These are phyloP conservation scores for Pichia sp. DNA, from an alignment of 1,139 yeast genomes.

Conservation along the genomic window DNA sequence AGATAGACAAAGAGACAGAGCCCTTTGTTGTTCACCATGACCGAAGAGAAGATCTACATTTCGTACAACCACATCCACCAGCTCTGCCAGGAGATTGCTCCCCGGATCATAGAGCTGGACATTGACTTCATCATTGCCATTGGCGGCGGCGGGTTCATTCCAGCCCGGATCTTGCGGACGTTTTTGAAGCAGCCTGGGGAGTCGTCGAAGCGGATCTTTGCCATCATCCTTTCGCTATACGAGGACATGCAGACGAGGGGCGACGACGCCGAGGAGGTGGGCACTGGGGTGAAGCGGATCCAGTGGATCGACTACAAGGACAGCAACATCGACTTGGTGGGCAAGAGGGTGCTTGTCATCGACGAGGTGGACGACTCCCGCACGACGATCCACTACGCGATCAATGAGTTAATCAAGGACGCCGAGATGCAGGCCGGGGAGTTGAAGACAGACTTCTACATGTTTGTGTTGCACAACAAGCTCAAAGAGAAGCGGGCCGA, in stretches of 20 bases:
- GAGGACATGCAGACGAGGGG: conserved; percentile 71
- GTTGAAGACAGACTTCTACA: conserved; percentile 66
- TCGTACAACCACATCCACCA: conserved; percentile 62
- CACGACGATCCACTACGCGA: conserved; percentile 90
- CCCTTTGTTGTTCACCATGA: background rate
- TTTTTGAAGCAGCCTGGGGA: conserved; percentile 82
- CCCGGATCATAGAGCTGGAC: conserved; percentile 41
- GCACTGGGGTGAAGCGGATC: conserved; percentile 84
- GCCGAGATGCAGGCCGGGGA: conserved; percentile 54
- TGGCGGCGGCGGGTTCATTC: conserved; percentile 80
- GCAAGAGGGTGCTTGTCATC: conserved; percentile 77
- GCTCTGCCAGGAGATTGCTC: conserved; percentile 53
- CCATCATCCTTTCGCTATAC: conserved; percentile 84
- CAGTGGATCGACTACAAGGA: conserved; percentile 86
- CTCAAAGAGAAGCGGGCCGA: conserved; percentile 80
- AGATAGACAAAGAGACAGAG: background rate
- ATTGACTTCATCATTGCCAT: conserved; percentile 61
- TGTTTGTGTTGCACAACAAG: conserved; percentile 93
- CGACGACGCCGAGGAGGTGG: conserved; percentile 58
- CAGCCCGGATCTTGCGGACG: conserved; percentile 90
- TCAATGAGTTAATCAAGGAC: conserved; percentile 81
- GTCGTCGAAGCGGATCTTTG: conserved; percentile 89
- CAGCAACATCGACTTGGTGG: conserved; percentile 39
- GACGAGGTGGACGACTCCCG: conserved; percentile 97
- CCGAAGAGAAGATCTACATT: conserved; percentile 43